Conservation (phyloP, 257 asterid species). For the Paulownia fortunei region DNA sequence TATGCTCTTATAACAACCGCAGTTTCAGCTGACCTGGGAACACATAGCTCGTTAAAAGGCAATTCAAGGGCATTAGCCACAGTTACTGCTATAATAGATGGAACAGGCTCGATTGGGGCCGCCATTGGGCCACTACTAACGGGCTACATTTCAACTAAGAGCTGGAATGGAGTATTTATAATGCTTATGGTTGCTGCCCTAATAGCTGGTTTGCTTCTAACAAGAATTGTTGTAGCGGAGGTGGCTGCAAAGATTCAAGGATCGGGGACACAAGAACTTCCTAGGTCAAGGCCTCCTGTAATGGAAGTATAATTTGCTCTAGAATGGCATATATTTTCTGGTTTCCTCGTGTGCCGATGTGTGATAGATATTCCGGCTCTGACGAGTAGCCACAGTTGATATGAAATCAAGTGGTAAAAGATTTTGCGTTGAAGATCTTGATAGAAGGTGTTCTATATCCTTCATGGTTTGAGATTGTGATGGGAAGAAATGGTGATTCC, state of each 20-base stretch:
- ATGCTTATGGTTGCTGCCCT: conserved; percentile 75
- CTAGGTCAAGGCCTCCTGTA: conserved; percentile 28
- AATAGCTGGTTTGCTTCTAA: conserved; percentile 64
- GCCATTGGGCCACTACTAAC: conserved; percentile 74
- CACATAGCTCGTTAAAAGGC: conserved; percentile 68
- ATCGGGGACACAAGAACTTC: conserved; percentile 27
- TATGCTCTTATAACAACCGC: conserved; percentile 81
- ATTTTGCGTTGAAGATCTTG: neutral
- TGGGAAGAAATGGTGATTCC: conserved; percentile 13
- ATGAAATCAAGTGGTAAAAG: conserved; percentile 26
- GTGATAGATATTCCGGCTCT: neutral
- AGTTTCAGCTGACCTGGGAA: conserved; percentile 84
- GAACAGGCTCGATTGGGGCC: conserved; percentile 79
- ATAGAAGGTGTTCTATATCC: conserved; percentile 19
- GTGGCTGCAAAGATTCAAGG: conserved; percentile 54
- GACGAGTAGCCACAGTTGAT: neutral
- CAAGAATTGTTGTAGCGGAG: conserved; percentile 63
- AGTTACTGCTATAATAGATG: conserved; percentile 76
- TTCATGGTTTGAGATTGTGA: conserved; percentile 5
- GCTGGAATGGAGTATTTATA: conserved; percentile 70
- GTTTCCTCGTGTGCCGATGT: neutral
- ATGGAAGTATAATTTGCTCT: conserved; percentile 45
- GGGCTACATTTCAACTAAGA: conserved; percentile 64
- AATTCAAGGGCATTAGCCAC: conserved; percentile 71
- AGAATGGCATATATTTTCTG: neutral